phyloP scores from a whole-genome alignment of 192 early-diverging fungal species.

The Cetraspora pellucida region DNA sequence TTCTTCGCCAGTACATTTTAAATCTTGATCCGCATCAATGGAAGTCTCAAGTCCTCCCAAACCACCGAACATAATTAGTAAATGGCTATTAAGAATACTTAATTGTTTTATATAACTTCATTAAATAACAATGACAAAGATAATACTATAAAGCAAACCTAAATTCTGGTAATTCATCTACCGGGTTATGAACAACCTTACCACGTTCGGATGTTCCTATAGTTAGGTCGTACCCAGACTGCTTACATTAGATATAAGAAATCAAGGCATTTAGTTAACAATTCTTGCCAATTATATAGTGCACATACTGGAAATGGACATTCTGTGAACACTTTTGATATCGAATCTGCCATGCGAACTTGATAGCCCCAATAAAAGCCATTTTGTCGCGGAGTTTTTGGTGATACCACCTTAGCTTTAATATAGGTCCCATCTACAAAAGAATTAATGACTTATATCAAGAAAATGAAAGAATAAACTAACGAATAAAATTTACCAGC shows the following conservation, averaged over 20 bases:
- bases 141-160: constrained; percentile 4
- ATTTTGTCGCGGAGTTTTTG: constrained; percentile 59
- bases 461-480: not conserved
- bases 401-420: constrained; percentile 59
- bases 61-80: constrained; percentile 71
- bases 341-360: constrained; percentile 57
- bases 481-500: not conserved
- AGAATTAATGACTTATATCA: constrained; percentile 1
- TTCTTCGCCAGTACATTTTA: constrained; percentile 57
- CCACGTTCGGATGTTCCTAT: constrained; percentile 63
- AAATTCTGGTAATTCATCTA: constrained; percentile 36
- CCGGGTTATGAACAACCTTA: constrained; percentile 22
- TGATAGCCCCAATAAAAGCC: constrained; percentile 75
- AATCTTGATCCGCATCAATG: constrained; percentile 62
- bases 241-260: not conserved
- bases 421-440: constrained; percentile 41
- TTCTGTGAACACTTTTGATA: constrained; percentile 65
- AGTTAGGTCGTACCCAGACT: constrained; percentile 68
- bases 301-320: constrained; percentile 52
- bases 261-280: not conserved
- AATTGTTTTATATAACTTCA: not conserved
- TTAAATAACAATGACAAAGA: not conserved
- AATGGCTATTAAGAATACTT: constrained; percentile 47
- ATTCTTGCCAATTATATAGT: not conserved
- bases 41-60: constrained; percentile 65